A percentile compares a stretch with the other conserved stretches of the same genome.
Conservation (phyloP, 768 basidiomycete genomes). For the Floccularia luteovirens region DNA sequence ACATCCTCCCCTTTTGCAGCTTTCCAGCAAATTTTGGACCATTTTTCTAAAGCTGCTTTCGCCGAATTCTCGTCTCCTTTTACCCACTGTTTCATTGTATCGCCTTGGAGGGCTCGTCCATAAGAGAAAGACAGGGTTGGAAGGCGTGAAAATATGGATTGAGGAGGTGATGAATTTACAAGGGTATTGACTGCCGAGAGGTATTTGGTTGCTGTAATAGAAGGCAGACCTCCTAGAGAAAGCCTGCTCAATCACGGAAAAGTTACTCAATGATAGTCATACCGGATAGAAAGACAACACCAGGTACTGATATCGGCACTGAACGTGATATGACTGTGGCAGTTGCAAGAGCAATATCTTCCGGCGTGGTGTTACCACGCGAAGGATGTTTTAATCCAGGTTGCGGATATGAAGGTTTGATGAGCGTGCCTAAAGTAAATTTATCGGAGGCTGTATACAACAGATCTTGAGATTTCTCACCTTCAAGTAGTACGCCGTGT, state of each 20-base stretch:
- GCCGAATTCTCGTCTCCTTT: slow-evolving; percentile 33
- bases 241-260: not conserved
- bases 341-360: slow-evolving; percentile 37
- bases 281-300: slow-evolving; percentile 43
- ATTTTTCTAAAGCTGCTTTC: slow-evolving; percentile 29
- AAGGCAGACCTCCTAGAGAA: slow-evolving; percentile 32
- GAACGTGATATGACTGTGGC: slow-evolving; percentile 36
- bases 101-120: slow-evolving; percentile 41
- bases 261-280: slow-evolving; percentile 6
- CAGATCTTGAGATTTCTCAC: slow-evolving; percentile 15
- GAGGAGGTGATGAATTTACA: slow-evolving; percentile 21
- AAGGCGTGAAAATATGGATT: slow-evolving; percentile 28
- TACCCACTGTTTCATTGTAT: slow-evolving; percentile 38
- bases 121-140: slow-evolving; percentile 43
- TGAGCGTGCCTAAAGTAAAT: slow-evolving; percentile 28
- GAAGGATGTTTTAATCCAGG: slow-evolving; percentile 35
- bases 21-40: slow-evolving; percentile 34
- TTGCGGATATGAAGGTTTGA: slow-evolving; percentile 47
- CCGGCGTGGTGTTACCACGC: slow-evolving; percentile 23
- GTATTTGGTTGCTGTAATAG: slow-evolving; percentile 29
- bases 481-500: slow-evolving; percentile 42
- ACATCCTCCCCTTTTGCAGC: slow-evolving; percentile 24
- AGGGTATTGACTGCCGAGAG: slow-evolving; percentile 32
- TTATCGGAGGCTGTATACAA: not conserved
- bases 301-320: slow-evolving; percentile 38